Base-by-base conservation (phyloP, 2,329 filamentous ascomycete species). In the Penicillium carneum region DNA sequence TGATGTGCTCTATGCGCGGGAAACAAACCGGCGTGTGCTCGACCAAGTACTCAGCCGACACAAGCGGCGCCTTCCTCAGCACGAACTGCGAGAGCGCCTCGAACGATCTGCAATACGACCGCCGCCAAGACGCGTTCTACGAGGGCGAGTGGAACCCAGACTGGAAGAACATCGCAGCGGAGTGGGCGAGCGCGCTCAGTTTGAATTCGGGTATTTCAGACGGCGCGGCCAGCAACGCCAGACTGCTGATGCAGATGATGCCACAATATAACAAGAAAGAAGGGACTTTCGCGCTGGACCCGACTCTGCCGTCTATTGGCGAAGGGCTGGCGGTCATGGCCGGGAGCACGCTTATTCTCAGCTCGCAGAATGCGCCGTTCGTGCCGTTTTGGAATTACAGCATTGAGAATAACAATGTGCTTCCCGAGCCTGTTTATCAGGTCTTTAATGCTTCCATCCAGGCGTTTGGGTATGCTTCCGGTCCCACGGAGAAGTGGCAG, bases 251-350 rank as follows among this genome's bases (percentile, higher is more conserved):
- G 29, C 83, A 89, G 63, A 75, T 86, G 12, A 81, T 86, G 5
- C 81, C 85, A 0, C 59, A 59, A 0, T 77, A 74, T 0, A 56
- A 77, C 10, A 71, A 72, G 8, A 45, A 67, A 23, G 68, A 42
- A 0, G 71, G 7, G 63, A 70, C 10, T 59, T 75, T 71, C 4
- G 45, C 59, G 0, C 80, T 91, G 0, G 79, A 83, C 36, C 74
- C 80, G 0, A 70, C 76, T 0, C 74, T 88, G 0, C 91, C 91
- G 0, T 91, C 88, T 2, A 82, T 91, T n/a, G 88, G 87, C 0
- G 91, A 95, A 75, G 88, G 88, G 0, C 73, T 95, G 0, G 89
- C 90, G 0, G 89, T 92, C 0, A 83, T 93, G 68, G 84, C 86
- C 0, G 86, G 87, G 4, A 88, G 85, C 38, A 91, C 89, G 0